Evolutionary conservation across 257 asterid genomes (phyloP).

Genomic region (Solanum sitiens): DNA sequence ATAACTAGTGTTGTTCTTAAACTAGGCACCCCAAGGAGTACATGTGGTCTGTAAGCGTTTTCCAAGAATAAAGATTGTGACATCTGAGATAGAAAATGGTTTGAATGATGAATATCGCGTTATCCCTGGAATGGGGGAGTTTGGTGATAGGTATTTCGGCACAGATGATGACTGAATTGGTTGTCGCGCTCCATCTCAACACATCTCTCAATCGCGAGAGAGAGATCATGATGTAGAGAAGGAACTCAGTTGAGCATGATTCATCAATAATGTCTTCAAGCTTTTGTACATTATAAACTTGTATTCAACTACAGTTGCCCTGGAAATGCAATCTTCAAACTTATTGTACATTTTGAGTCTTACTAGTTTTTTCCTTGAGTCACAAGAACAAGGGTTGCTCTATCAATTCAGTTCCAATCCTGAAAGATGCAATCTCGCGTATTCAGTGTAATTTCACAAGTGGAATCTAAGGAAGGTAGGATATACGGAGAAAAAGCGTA

Average conservation of each 20-base stretch:
- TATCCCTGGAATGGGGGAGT: constrained; percentile 99
- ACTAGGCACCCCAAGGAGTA: constrained; percentile 96
- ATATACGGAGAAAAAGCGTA: too few species aligned
- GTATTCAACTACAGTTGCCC: not conserved
- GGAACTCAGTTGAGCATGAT: not conserved
- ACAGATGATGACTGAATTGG: constrained; percentile 64
- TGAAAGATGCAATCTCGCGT: not conserved
- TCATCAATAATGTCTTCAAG: not conserved
- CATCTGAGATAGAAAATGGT: constrained; percentile 93
- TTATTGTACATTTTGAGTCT: not conserved
- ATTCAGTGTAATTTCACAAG: not conserved
- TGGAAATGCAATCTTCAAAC: not conserved
- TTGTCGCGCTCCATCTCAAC: not conserved
- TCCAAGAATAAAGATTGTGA: constrained; percentile 90
- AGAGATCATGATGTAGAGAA: not conserved
- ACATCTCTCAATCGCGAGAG: not conserved
- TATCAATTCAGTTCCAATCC: not conserved
- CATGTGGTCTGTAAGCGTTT: constrained; percentile 84
- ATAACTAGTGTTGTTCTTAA: not conserved
- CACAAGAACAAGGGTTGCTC: not conserved
- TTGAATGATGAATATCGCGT: constrained; percentile 78
- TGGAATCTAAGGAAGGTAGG: not conserved
- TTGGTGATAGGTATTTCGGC: constrained; percentile 92
- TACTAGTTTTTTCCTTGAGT: not conserved
- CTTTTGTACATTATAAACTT: not conserved